Percentiles rank a stretch among this genome's conserved stretches.
Evolutionary conservation across 208 protist species (phyloP).

Genomic region (Naegleria fowleri): DNA sequence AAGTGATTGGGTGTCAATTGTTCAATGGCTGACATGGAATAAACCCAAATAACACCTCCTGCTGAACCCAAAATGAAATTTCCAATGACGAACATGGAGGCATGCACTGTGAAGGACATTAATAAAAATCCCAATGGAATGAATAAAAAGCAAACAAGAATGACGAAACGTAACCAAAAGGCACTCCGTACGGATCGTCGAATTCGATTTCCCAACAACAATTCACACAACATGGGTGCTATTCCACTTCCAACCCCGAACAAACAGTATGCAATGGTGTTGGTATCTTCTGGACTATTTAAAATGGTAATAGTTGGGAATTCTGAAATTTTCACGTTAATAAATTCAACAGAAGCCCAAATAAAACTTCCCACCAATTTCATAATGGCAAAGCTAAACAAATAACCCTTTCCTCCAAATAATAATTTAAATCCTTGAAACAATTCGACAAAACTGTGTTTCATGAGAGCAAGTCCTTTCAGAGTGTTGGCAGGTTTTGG

Average conservation of each 20-base stretch:
- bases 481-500: too few relatives aligned
- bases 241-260: not conserved
- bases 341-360: not conserved
- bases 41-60: not conserved
- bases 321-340: not conserved
- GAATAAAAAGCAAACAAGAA: not conserved
- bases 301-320: not conserved
- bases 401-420: not conserved
- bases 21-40: not conserved
- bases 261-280: not conserved
- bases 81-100: not conserved
- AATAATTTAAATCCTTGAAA: too few relatives aligned
- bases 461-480: too few relatives aligned
- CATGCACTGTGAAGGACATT: not conserved
- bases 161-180: not conserved
- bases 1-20: not conserved
- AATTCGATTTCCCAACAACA: not conserved
- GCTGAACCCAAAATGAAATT: not conserved
- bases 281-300: not conserved
- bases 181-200: not conserved
- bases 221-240: not conserved
- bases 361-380: not conserved
- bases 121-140: not conserved
- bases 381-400: not conserved
- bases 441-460: too few relatives aligned